Evolutionary conservation across 2,329 filamentous ascomycete species (phyloP).

Genomic region (Xylaria sp.): DNA sequence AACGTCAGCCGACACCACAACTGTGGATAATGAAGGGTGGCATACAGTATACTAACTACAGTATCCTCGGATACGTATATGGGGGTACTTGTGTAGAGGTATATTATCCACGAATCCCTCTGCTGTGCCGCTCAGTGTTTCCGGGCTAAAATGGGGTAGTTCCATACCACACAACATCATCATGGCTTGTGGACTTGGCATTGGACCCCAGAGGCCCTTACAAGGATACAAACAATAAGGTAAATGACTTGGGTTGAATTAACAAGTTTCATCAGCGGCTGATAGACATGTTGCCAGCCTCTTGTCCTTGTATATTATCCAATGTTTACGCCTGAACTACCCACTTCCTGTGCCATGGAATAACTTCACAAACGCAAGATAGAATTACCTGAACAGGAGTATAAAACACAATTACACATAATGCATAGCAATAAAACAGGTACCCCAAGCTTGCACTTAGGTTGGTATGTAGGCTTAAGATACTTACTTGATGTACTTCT

Average conservation of each 20-base stretch:
- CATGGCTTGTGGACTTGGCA: neutral
- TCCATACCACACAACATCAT: conserved; percentile 21
- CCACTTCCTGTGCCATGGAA: too few relatives aligned
- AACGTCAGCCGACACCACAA: conserved; percentile 33
- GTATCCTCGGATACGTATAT: neutral
- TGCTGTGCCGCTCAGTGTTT: conserved; percentile 27
- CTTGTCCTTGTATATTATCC: too few relatives aligned
- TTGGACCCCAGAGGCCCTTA: conserved; percentile 10
- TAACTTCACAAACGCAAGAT: too few relatives aligned
- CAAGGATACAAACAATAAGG: conserved; percentile 3
- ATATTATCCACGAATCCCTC: conserved; percentile 34
- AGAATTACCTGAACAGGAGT: too few relatives aligned
- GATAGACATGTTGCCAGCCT: neutral
- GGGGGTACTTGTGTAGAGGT: conserved; percentile 2
- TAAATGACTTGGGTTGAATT: neutral
- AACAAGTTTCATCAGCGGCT: neutral
- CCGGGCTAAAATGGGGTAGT: conserved; percentile 28
- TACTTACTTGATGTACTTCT: neutral
- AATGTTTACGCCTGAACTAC: too few relatives aligned
- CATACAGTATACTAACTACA: neutral
- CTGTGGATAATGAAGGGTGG: conserved; percentile 14
- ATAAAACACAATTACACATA: too few relatives aligned
- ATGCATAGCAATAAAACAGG: too few relatives aligned
- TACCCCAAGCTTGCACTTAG: too few relatives aligned
- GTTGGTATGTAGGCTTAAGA: too few relatives aligned